Evolutionary conservation across 306 rosid genomes (phyloP), one percentile per base, ranked within the genome.

Genomic region (Astragalus membranaceus): DNA sequence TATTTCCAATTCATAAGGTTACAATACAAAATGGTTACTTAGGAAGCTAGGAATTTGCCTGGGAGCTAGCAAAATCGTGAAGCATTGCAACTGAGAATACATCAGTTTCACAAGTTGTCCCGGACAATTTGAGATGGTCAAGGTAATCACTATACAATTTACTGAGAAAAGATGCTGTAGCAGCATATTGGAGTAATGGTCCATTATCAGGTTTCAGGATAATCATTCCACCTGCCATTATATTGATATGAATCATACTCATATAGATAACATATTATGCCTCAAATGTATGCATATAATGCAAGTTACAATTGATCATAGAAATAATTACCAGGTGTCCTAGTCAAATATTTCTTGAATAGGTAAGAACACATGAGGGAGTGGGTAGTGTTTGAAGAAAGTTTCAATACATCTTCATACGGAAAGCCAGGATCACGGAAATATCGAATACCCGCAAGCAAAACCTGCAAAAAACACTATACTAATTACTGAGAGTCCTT

Each of bases 121-220:
- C 73, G 2, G 88, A 72, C 32, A 64, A 46, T 29, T 60, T 76
- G 68, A 80, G 74, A 79, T 84, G 89, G 61, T 80, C 79, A 53
- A 83, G 95, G 80, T 92, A 92, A 75, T 92, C 96, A 2, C 91
- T 75, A 63, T 80, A 89, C 75, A 89, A 75, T 84, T 88, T 88
- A 64, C 88, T 79, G 47, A 89, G 88, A 70, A 92, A 88, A 54
- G 98, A 85, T 61, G 96, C 84, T 48, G 96, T 89, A 66, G 89
- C 92, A 53, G 91, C 91, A 71, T 81, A 86, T 64, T 89, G 88
- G 43, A 89, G 92, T 32, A 79, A 63, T 58, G 70, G 75, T 39
- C 54, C 96, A 63, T 74, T 60, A 51, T 59, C 65, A 42, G 85
- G 84, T 78, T 82, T 77, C 67, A 82, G 79, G 58, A 92, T 68